Conservation (phyloP, 371 early-diverging fungal species). For the Smittium mucronatum region DNA sequence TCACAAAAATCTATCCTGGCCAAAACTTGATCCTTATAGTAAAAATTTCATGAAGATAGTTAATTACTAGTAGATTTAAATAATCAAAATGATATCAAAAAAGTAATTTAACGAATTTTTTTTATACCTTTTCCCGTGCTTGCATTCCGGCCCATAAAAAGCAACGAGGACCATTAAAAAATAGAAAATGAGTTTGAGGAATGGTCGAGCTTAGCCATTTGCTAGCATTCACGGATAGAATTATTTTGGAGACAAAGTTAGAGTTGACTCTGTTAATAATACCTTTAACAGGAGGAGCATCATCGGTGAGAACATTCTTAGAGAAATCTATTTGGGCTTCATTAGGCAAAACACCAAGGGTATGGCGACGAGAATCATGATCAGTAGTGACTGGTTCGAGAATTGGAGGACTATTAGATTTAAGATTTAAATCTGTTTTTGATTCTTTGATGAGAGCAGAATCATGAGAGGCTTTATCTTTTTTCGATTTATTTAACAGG, state of each 20-base stretch:
- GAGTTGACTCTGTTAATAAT: constrained; percentile 30
- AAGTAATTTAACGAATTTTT: neutral
- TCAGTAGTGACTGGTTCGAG: neutral
- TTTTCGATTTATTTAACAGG: neutral
- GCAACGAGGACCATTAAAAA: constrained; percentile 67
- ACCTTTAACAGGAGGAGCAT: constrained; percentile 13
- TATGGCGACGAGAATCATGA: neutral
- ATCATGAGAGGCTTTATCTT: neutral
- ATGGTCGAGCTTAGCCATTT: constrained; percentile 53
- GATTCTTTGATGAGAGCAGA: neutral
- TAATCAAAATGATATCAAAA: neutral
- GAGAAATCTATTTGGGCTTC: neutral
- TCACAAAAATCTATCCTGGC: constrained; percentile 65
- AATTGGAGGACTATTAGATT: neutral
- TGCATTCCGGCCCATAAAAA: constrained; percentile 70
- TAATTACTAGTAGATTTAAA: constrained; percentile 12
- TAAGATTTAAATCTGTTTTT: too few relatives aligned
- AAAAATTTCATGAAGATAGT: neutral
- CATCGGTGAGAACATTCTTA: neutral
- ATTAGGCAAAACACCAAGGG: neutral
- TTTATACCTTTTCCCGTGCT: constrained; percentile 38
- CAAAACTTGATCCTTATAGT: constrained; percentile 47
- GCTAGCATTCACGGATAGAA: constrained; percentile 67
- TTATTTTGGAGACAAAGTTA: constrained; percentile 67
- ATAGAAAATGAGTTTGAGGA: constrained; percentile 58